phyloP scores from a whole-genome alignment of 2,329 filamentous ascomycete genomes.

The Cladosporium sp. region DNA sequence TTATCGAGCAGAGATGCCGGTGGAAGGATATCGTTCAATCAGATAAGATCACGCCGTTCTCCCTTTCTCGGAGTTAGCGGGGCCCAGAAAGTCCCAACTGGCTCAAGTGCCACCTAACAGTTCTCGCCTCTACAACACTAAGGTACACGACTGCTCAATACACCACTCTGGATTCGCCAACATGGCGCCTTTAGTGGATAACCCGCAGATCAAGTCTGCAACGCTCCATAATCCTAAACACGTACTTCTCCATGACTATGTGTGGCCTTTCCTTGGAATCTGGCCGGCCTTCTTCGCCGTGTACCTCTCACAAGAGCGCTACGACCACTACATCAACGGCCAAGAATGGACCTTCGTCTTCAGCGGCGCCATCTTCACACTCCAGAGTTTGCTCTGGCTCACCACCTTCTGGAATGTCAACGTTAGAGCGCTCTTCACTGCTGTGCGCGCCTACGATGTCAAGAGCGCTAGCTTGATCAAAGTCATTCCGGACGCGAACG shows the following conservation, averaged over 20 bases:
- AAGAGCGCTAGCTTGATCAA: slow-evolving; percentile 82
- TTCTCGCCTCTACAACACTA: background rate
- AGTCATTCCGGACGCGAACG: slow-evolving; percentile 83
- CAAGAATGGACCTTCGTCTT: slow-evolving; percentile 98
- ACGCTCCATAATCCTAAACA: slow-evolving; percentile 85
- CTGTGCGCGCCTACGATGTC: slow-evolving; percentile 65
- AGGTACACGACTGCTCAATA: background rate
- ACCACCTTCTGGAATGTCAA: slow-evolving; percentile 98
- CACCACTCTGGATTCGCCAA: background rate
- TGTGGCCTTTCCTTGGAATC: slow-evolving; percentile 87
- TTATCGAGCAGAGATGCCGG: too few species aligned
- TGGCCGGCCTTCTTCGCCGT: slow-evolving; percentile 90
- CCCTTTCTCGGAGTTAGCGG: too few species aligned
- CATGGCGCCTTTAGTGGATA: slow-evolving; percentile 75
- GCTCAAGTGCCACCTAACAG: background rate
- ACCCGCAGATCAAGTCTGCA: slow-evolving; percentile 80
- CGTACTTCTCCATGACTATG: slow-evolving; percentile 75
- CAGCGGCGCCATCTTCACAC: slow-evolving; percentile 78
- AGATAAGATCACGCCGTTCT: too few species aligned
- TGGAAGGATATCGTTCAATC: too few species aligned
- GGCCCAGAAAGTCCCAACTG: too few species aligned
- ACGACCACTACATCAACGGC: slow-evolving; percentile 87
- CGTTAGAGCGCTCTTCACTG: slow-evolving; percentile 75
- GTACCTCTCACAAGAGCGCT: slow-evolving; percentile 77
- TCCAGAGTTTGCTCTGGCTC: slow-evolving; percentile 86